Evolutionary conservation across 441 rosid genomes (phyloP).

Genomic region (Erodium trifolium): DNA sequence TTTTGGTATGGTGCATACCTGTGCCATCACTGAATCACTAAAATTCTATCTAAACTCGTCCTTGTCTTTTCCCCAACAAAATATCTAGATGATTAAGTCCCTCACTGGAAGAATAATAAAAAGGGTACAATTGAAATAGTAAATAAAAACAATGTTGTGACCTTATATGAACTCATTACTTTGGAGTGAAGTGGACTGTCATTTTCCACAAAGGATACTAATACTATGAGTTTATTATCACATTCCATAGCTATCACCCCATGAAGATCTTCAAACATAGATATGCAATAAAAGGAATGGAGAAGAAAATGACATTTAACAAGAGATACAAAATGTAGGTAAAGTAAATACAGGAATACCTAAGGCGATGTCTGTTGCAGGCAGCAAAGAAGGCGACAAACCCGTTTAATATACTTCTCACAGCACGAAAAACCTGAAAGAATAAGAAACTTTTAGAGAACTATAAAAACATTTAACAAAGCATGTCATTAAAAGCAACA

Average conservation of each 20-base stretch:
- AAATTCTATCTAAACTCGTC: not conserved
- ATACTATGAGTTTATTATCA: not conserved
- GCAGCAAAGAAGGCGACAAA: conserved; percentile 27
- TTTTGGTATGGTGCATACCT: not conserved
- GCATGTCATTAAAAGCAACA: not conserved
- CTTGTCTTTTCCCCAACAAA: not conserved
- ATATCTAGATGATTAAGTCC: not conserved
- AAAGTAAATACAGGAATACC: conserved; percentile 14
- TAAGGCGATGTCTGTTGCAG: conserved; percentile 30
- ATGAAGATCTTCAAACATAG: not conserved
- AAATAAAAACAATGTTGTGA: too few species aligned
- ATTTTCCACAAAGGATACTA: too few species aligned
- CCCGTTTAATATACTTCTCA: conserved; percentile 27
- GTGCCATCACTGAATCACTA: not conserved
- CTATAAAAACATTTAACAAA: not conserved
- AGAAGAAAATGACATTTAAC: not conserved
- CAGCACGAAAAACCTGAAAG: conserved; percentile 26
- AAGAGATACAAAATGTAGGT: not conserved
- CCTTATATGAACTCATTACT: not conserved
- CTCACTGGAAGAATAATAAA: not conserved
- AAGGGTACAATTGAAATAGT: too few species aligned
- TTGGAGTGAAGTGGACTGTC: not conserved
- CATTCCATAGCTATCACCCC: not conserved
- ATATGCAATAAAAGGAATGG: not conserved
- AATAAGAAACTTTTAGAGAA: not conserved